Base-by-base conservation (phyloP, 495 filamentous ascomycete species). In the Pyrenula aspistea region DNA sequence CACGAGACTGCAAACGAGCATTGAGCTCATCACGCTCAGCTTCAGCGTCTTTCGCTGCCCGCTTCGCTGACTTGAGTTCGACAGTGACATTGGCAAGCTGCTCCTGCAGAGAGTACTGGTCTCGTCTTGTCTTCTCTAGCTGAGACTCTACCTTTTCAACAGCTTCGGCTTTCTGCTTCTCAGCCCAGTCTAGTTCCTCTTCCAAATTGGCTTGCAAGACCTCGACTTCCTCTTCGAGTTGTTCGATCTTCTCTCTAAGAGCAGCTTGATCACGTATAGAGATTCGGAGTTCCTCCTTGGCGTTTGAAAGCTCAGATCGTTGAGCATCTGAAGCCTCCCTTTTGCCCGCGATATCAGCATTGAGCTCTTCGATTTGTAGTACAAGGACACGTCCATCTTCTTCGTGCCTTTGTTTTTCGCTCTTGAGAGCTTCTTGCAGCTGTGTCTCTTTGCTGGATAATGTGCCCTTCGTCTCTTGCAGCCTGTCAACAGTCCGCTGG, bases 211-310 rank as follows among this genome's bases (percentile, higher is more conserved):
- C 76, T 63, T 90, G 87, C 25, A 92, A 69, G 36, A 91, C 79
- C 53, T 90, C 82, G 11, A 92, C 75, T 64, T 94, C 88, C 59
- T 91, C 88, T 63, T 92, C 87, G 15, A 94, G 65, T n/a, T 76
- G 81, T 60, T 87, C 80, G 10, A 87, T 70, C 61, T 85, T 89
- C 51, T 89, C 84, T 49, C 74, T 73, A 24, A 89, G 71, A 1
- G 73, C 67, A 55, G 80, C 76, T 67, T 83, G 80, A 42, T 86
- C 82, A 15, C 85, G 79, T 61, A 83, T 77, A 52, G 79, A 80
- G 52, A 84, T 68, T 24, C 84, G 83, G 11, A 88, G 76, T 19
- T 91, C 84, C 61, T 92, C 85, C 50, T 78, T 80, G 22, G 80
- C 73, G 8, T 72, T 62, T 10, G 84, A 77, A 12, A 87, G 70